phyloP scores from a whole-genome alignment of 192 early-diverging fungal genomes.

The Coemansia sp. region DNA sequence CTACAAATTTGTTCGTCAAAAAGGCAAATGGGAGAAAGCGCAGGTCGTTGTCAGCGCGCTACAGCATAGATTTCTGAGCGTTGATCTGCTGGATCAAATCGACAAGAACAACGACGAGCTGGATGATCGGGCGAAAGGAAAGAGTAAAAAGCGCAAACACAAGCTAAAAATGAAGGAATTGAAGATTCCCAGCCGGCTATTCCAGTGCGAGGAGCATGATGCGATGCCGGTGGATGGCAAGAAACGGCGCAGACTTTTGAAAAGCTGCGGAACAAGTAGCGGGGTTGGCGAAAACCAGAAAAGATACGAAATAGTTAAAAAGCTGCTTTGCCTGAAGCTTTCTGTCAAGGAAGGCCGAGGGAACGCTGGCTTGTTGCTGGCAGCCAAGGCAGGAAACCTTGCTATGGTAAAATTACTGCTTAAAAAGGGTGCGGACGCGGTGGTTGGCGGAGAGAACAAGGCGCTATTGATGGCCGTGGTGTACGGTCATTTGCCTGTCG shows the following conservation, averaged over 20 bases:
- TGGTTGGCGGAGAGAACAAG: slow-evolving; percentile 39
- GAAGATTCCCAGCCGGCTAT: slow-evolving; percentile 34
- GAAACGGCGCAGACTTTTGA: slow-evolving; percentile 10
- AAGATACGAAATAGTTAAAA: slow-evolving; percentile 36
- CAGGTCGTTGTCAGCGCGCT: slow-evolving; percentile 27
- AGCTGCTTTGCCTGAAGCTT: slow-evolving; percentile 26
- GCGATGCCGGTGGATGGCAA: slow-evolving; percentile 14
- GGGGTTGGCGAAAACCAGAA: slow-evolving; percentile 22
- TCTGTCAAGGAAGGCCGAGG: slow-evolving; percentile 29
- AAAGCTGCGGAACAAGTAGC: slow-evolving; percentile 11
- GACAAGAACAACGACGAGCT: slow-evolving; percentile 24
- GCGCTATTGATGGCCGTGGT: slow-evolving; percentile 49
- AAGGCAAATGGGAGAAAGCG: slow-evolving; percentile 31
- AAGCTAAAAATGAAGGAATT: slow-evolving; percentile 14
- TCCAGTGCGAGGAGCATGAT: slow-evolving; percentile 10
- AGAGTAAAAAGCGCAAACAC: not conserved
- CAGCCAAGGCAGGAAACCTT: slow-evolving; percentile 43
- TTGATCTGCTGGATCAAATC: slow-evolving; percentile 41
- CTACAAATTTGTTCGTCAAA: slow-evolving; percentile 40
- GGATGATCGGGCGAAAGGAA: not conserved
- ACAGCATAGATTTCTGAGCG: slow-evolving; percentile 31
- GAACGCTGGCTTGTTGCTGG: slow-evolving; percentile 34
- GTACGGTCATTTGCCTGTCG: slow-evolving; percentile 40
- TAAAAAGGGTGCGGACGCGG: slow-evolving; percentile 36
- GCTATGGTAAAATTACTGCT: slow-evolving; percentile 40